These are phyloP conservation scores for Scenedesmus sp. DNA, from an alignment of 163 green algal species.

Conservation along the genomic window DNA sequence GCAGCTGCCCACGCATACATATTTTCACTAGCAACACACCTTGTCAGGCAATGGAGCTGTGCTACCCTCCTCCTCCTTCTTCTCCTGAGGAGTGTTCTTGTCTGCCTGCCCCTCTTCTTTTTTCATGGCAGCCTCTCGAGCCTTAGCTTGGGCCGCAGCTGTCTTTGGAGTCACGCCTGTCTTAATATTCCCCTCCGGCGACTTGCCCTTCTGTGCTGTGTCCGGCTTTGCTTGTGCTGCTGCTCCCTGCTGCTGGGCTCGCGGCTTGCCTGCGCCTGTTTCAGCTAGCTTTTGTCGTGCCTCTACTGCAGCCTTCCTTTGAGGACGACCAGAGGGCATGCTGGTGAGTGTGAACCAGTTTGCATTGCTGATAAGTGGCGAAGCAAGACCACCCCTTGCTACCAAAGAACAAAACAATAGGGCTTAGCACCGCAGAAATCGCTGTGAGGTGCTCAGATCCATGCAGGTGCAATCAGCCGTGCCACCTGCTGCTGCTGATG, in stretches of 20 bases:
- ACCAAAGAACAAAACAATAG: not conserved
- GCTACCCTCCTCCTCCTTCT: slow-evolving; percentile 54
- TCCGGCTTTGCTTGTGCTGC: slow-evolving; percentile 15
- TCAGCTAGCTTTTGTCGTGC: slow-evolving; percentile 40
- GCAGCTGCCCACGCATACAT: not conserved
- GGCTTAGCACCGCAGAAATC: not conserved
- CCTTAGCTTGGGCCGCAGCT: slow-evolving; percentile 5
- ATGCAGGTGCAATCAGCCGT: not conserved
- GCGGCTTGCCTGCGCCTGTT: not conserved
- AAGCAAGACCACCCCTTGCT: not conserved
- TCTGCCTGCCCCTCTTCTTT: slow-evolving; percentile 47
- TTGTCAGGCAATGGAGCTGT: slow-evolving; percentile 54
- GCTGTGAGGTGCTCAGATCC: not conserved
- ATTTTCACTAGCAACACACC: not conserved
- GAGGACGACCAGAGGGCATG: slow-evolving; percentile 29
- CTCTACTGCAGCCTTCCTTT: slow-evolving; percentile 43
- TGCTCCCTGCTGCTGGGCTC: not conserved
- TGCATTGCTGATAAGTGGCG: slow-evolving; percentile 7
- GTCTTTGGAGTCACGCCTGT: not conserved
- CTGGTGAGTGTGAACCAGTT: slow-evolving; percentile 10
- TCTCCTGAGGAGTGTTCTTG: slow-evolving; percentile 51
- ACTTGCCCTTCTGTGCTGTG: not conserved
- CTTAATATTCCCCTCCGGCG: not conserved
- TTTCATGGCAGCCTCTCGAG: slow-evolving; percentile 42
- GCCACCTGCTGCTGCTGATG: not conserved